Evolutionary conservation across 2,329 filamentous ascomycete genomes (phyloP), one percentile per base, ranked within the genome.

Genomic region (Sarocladium brachiariae): DNA sequence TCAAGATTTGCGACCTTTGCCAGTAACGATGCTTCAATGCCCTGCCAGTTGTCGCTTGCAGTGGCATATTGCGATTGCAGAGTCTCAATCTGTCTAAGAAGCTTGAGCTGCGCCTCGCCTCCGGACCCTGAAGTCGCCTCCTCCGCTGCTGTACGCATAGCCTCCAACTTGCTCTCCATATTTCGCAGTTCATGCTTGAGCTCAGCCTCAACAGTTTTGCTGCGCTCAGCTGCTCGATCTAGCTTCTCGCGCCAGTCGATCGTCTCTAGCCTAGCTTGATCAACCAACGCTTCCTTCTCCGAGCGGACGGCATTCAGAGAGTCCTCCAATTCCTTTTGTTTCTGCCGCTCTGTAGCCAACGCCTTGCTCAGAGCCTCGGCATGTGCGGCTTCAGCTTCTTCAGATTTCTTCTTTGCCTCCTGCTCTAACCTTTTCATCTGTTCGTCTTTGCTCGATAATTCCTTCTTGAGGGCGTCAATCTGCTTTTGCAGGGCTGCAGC

Each of bases 11-110:
- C 77, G 10, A 93, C 77, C 52, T 91, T 81, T 19, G 88, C 82
- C 48, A 92, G 78, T 27, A 99, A 70, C 2, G 88, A 95, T 9
- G 87, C 81, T 66, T 99, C 92, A 54, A 99, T 95, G 1, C 90
- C 89, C 63, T 96, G 91, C 93, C 95, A 99, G 60, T 99, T 99
- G 62, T 95, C 89, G 58, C 89, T 93, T 1, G 93, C 93, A 50
- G 95, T 84, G 1, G 90, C 84, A 67, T 99, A 96, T 65, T 99
- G 95, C 6, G 88, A 93, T 67, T 99, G 93, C 33, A 99, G 71
- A 1, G 89, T 96, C 70, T 99, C 93, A 50, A 99, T 87, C 67
- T 99, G 95, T 35, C 93, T 83, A 38, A 97, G 74, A 35, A 97
- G 75, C 65, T 96, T 97, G 38, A 87, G 87, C 60, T 95, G 90